Base-by-base conservation (phyloP, 2,329 filamentous ascomycete species). In the Aspergillus latus region DNA sequence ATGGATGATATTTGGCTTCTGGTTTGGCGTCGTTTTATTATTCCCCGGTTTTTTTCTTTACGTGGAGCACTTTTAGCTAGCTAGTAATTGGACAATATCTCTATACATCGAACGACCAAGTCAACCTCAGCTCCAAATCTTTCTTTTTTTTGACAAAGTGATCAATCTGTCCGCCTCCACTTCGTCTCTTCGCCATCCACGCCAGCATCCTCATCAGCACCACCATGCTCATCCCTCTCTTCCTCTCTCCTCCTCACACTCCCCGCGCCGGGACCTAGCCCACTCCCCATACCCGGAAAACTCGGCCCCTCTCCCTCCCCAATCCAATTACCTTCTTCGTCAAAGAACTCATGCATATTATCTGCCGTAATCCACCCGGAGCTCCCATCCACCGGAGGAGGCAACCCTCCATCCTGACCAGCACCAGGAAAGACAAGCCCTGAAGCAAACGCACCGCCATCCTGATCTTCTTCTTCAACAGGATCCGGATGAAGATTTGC, bases 331-430 rank as follows among this genome's bases (percentile, higher is more conserved):
- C 90, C 90, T 7, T 92, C 82, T 59, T 83, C 86, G 65, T 94
- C 89, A 72, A 94, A 89, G 68, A 86, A 96, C 64, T 96, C 84
- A 61, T 88, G 80, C 70, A 96, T 87, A 66, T 97, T 97, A 55
- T 96, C 93, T 7, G 90, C 89, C 13, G 93, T 97, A 68, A 97
- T 80, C 78, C 78, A 80, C 7, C 78, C 78, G 1, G 76, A 78
- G 55, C 78, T 79, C 13, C 78, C 77, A 36, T 74, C 76, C 65
- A 80, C 71, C 3, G 78, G 74, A 34, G 78, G 77, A 30, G 78
- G 78, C 43, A 80, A 54, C 3, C 71, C 76, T 2, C 74, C 73
- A 44, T 70, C 49, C 16, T 30, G 66, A 36, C 56, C 64, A 37
- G 66, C 67, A 9, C 72, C 73, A 13, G 70, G 68, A 13, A 68